Base-by-base conservation (phyloP, 495 filamentous ascomycete genomes). In the Amorphotheca resinae region DNA sequence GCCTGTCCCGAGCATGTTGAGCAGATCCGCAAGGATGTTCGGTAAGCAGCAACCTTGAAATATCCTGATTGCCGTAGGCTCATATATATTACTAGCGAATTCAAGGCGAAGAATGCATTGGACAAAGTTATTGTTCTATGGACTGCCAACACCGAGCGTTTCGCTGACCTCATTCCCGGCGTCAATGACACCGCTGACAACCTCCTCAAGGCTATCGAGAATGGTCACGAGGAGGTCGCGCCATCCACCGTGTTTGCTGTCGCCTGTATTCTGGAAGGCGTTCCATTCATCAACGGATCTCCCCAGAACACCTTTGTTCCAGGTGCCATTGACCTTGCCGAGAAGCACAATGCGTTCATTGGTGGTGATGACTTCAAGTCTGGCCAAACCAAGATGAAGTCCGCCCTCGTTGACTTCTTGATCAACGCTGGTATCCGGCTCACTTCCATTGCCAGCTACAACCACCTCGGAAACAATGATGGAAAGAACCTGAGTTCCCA, bases 341-440 rank as follows among this genome's bases (percentile, higher is more conserved):
- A 93, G 70, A 68, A 80, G 66, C 76, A 84, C 62, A 68, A 71
- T 44, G 76, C 93, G 22, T 98, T 95, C 72, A 87, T 98, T 54
- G 93, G 89, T 32, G 91, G 91, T 53, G 91, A 98, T 62, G 91
- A 98, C 68, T 98, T 98, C 79, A 98, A 98, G 76, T 96, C 91
- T 40, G 91, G 91, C 47, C 91, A 98, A 74, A 98, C 91, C 56
- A 98, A 98, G 79, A 98, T 98, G 91, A 98, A 98, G 66, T 95
- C 87, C 30, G 93, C 93, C 15, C 77, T 98, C 14, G 93, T 96
- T 14, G 91, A 98, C 67, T 98, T 98, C 73, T 65, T 98, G 55
- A 91, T 98, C 79, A 95, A 79, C 62, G 93, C 91, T 42, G 91
- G 91, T 60, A 95, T 98, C 73, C 95, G 94, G 74, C 80, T 98